Evolutionary conservation across 1,284 basidiomycete genomes (phyloP), one percentile per base, ranked within the genome.

Genomic region (Ganoderma lingzhi): DNA sequence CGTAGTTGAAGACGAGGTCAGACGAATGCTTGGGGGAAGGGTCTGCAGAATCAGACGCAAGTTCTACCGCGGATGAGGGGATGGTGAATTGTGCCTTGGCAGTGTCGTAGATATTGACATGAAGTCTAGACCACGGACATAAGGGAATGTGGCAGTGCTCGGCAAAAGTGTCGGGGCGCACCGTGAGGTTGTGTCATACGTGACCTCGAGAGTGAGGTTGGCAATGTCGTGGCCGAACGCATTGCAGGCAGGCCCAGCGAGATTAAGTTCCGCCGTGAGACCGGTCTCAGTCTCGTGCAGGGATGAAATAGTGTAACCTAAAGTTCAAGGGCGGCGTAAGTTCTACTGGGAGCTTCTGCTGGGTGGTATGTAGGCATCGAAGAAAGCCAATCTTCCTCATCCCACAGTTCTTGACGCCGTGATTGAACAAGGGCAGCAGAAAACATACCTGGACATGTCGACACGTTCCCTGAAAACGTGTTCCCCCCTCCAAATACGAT

Each of bases 101-200:
- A 6, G 70, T 69, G 64, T 95, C 94, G 75, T 85, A 90, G 41
- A 95, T 90, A 76, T 94, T 90, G 35, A 96, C 92, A 67, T 91
- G 93, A 9, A 96, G 83, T 48, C 91, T 93, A 62, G 68, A 23
- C 30, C 19, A 23, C 48, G 23, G 71, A 32, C 6, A 23, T 55
- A 56, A 37, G 51, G 6, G 17, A 71, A n/a, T 65, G 59, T 41
- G 41, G 12, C 32, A 12, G 41, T 44, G 14, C 44, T 62, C 10
- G 19, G 6, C n/a, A 60, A 23, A 15, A 17, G 70, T 19, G n/a
- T 30, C 28, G 69, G 44, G 32, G 74, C 81, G 39, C 73, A 88
- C 90, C 88, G 84, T 78, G 60, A 80, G 76, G 14, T 85, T 84
- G 78, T 86, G 76, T 94, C 91, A 73, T 93, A 92, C 12, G 85